Evolutionary conservation across 352 stramenopile species (phyloP), one percentile per base, ranked within the genome.

Genomic region (Pythium sp.): DNA sequence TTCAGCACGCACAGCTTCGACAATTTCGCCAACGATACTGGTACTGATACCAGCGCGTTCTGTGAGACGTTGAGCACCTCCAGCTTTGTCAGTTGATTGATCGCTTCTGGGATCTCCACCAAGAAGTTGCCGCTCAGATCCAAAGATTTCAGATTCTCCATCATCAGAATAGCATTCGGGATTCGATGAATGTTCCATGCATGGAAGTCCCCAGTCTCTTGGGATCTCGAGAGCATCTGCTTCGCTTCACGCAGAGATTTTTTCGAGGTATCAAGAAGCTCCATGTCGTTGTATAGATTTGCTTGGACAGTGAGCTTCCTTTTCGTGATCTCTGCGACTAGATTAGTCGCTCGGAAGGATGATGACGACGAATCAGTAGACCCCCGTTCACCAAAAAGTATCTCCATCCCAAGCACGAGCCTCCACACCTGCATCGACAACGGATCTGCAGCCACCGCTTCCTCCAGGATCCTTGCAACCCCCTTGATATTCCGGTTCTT

Each of bases 41-140:
- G 82, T 15, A 93, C 64, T 6, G 68, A 62, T 5, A 82, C 22
- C 12, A 93, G 66, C 6, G 80, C 68, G 43, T 93, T 93, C 58
- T 88, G 75, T 28, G 85, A 87, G n/a, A 81, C 63, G 57, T 87
- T 70, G 14, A 93, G 72, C 59, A 77, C 55, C 58, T 73, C 34
- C 0, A 93, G 69, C 28, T 75, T 73, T 6, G 65, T 64, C 30
- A 92, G 65, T 0, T 64, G 67, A 24, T 58, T 63, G 34, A 93
- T 72, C 1, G 68, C 62, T 3, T 55, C 64, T 0, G 84, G 82
- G 15, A 93, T 58, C 12, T 84, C 70, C 9, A 77, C 70, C 15
- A 91, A 65, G 11, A 79, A 59, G 55, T 93, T 93, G 24, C 74
- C 63, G 36, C 74, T 80, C 20, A 93, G 38, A 67, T 90, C 67